These are phyloP conservation scores for Patellifolia procumbens DNA, from an alignment of 179 eudicot species.

Conservation along the genomic window DNA sequence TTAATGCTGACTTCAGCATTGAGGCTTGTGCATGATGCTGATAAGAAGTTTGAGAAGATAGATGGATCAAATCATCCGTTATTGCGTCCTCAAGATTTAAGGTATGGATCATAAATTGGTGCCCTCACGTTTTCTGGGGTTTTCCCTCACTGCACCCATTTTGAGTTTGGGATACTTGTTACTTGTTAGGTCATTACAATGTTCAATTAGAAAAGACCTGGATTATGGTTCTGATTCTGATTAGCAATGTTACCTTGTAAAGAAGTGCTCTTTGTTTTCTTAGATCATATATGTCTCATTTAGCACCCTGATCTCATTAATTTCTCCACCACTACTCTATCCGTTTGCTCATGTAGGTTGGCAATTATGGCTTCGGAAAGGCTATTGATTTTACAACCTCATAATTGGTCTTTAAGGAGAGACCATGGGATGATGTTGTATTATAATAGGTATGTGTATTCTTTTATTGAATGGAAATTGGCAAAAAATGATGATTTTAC, in stretches of 20 bases:
- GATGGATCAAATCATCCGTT: slow-evolving; percentile 60
- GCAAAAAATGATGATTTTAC: no score
- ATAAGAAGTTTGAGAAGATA: slow-evolving; percentile 42
- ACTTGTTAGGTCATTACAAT: background rate
- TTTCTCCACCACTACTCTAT: background rate
- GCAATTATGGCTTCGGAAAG: slow-evolving; percentile 97
- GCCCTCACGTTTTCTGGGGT: background rate
- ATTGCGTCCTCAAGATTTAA: slow-evolving; percentile 77
- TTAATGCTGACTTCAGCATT: slow-evolving; percentile 92
- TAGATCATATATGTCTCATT: background rate
- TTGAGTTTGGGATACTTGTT: background rate
- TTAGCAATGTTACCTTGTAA: background rate
- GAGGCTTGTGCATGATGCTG: slow-evolving; percentile 63
- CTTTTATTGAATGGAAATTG: no score
- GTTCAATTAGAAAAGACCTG: background rate
- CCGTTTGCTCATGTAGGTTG: slow-evolving; percentile 49
- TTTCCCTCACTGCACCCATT: background rate
- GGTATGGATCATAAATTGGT: slow-evolving; percentile 31
- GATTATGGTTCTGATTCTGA: background rate
- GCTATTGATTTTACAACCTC: slow-evolving; percentile 82
- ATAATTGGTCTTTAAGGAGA: slow-evolving; percentile 92
- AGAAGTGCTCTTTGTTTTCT: background rate
- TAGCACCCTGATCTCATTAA: background rate
- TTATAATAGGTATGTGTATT: slow-evolving; percentile 57
- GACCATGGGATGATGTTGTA: slow-evolving; percentile 97